phyloP scores from a whole-genome alignment of 2,329 filamentous ascomycete species.

The Claviceps pusilla region DNA sequence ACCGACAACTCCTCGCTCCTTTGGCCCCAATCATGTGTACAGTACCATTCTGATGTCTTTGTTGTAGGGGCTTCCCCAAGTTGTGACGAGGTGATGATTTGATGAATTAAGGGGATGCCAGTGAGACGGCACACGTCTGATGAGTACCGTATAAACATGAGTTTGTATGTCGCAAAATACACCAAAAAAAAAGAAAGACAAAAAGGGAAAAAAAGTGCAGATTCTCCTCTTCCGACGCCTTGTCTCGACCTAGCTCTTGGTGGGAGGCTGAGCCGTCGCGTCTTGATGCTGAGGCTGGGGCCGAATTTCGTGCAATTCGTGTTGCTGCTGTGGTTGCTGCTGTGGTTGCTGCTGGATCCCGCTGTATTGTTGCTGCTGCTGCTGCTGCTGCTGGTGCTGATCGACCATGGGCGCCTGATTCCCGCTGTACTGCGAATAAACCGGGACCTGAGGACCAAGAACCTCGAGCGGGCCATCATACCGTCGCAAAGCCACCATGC shows the following conservation, averaged over 20 bases:
- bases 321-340: not conserved
- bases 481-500: conserved; percentile 13
- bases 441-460: conserved; percentile 8
- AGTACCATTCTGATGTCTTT: not conserved
- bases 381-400: not conserved
- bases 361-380: not conserved
- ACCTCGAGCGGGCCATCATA: conserved; percentile 11
- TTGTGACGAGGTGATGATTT: no score
- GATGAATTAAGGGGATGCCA: no score
- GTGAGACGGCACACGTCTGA: not conserved
- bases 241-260: not conserved
- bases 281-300: conserved; percentile 1
- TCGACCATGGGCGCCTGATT: conserved; percentile 1
- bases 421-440: conserved; percentile 8
- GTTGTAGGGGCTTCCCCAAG: not conserved
- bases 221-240: not conserved
- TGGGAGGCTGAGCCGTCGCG: not conserved
- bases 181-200: no score
- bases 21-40: not conserved
- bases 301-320: conserved; percentile 1
- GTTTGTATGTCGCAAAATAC: not conserved
- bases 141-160: not conserved
- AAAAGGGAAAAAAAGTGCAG: not conserved
- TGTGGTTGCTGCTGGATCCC: not conserved
- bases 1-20: not conserved